Conservation (phyloP, 148 eudicot genomes). For the Chenopodium formosanum region DNA sequence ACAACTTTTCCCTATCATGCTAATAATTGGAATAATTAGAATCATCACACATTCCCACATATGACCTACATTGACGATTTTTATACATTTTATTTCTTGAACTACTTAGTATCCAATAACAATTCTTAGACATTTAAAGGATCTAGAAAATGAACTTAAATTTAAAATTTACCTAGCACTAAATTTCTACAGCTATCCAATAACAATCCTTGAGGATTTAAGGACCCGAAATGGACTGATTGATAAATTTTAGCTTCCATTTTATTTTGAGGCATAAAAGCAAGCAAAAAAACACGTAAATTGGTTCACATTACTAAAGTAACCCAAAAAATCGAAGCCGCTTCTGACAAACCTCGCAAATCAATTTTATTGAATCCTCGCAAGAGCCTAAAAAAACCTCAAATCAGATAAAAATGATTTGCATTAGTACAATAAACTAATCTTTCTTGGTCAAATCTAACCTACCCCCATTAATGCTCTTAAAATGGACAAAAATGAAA, state of each 20-base stretch:
- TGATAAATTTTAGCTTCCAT: not conserved
- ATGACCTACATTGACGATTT: too few species aligned
- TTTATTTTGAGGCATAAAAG: not conserved
- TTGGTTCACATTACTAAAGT: not conserved
- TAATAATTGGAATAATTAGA: not conserved
- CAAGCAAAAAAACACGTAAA: constrained; percentile 1
- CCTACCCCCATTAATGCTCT: constrained; percentile 2
- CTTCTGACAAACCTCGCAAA: constrained; percentile 11
- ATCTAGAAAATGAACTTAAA: too few species aligned
- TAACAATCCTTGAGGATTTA: not conserved
- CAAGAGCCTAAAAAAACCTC: not conserved
- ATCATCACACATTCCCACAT: not conserved
- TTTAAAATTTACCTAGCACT: too few species aligned
- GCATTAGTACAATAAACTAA: not conserved
- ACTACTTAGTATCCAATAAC: too few species aligned
- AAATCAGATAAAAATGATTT: not conserved
- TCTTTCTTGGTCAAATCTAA: constrained; percentile 16
- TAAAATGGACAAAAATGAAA: not conserved
- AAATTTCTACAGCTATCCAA: not conserved
- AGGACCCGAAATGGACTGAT: not conserved
- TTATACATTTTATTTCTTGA: too few species aligned
- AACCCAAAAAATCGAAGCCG: not conserved
- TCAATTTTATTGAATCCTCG: not conserved
- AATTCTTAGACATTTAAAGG: too few species aligned
- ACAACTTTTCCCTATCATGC: not conserved